A percentile compares a stretch with the other conserved stretches of the same genome.
Evolutionary conservation across 129 eudicot genomes (phyloP).

Genomic region (Sambucus nigra): DNA sequence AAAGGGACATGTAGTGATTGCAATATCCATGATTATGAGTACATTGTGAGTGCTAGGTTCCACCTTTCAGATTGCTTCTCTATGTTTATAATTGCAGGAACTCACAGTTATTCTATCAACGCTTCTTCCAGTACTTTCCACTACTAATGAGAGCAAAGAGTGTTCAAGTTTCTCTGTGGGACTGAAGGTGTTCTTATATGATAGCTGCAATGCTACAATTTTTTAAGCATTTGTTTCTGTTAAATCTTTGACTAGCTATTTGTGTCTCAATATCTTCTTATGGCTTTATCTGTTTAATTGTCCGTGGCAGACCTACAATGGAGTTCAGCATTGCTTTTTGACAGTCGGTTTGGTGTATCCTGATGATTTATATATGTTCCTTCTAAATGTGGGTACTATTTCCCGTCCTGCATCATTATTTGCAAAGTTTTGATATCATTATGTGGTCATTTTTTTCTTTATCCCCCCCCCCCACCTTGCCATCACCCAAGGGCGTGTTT

Average conservation of each 20-base stretch:
- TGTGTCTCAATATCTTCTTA: not conserved
- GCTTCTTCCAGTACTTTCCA: slow-evolving; percentile 80
- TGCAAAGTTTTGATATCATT: not conserved
- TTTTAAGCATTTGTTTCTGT: not conserved
- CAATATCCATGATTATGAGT: slow-evolving; percentile 1
- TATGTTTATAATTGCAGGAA: slow-evolving; percentile 55
- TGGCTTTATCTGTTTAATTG: not conserved
- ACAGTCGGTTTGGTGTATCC: slow-evolving; percentile 86
- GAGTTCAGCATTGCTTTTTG: slow-evolving; percentile 89
- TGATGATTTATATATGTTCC: slow-evolving; percentile 71
- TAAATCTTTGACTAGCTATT: not conserved
- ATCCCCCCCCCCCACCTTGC: not conserved
- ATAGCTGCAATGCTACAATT: not conserved
- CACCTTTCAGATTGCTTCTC: slow-evolving; percentile 6
- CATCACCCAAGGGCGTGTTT: too few relatives aligned
- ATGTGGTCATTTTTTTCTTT: not conserved
- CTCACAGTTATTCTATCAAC: slow-evolving; percentile 76
- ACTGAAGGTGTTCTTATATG: slow-evolving; percentile 46
- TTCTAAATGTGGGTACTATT: slow-evolving; percentile 63
- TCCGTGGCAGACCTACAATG: slow-evolving; percentile 79
- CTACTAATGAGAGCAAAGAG: slow-evolving; percentile 51
- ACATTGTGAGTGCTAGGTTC: not conserved
- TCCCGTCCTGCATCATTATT: not conserved
- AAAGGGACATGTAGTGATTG: slow-evolving; percentile 7
- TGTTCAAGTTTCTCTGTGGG: slow-evolving; percentile 64